phyloP scores from a whole-genome alignment of 164 flowering plant species.

The Tinospora cordifolia region DNA sequence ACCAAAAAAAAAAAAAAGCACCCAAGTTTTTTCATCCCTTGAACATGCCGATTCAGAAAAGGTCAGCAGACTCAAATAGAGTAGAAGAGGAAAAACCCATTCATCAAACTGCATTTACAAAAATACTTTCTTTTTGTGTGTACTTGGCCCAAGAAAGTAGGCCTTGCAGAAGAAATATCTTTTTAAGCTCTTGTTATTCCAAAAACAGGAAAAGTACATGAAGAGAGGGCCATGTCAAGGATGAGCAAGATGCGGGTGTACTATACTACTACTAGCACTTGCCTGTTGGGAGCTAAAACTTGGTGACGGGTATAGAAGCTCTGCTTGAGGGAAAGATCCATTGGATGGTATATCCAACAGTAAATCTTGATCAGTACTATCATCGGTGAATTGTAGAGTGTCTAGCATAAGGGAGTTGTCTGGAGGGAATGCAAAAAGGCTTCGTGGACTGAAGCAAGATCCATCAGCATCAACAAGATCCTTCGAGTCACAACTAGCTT shows the following conservation, averaged over 20 bases:
- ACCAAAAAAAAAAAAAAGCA: constrained; percentile 15
- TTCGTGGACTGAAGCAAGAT: constrained; percentile 58
- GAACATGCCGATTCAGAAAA: constrained; percentile 22
- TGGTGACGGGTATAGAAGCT: constrained; percentile 53
- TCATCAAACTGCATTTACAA: constrained; percentile 31
- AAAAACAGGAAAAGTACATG: neutral
- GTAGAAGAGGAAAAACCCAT: constrained; percentile 13
- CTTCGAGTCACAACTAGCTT: constrained; percentile 31
- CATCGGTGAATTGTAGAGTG: constrained; percentile 43
- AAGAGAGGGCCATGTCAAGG: constrained; percentile 29
- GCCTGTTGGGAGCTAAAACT: constrained; percentile 36
- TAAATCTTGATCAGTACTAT: constrained; percentile 66
- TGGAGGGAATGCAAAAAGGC: constrained; percentile 53
- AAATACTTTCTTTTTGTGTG: neutral
- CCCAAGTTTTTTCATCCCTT: constrained; percentile 19
- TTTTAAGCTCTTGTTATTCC: constrained; percentile 5
- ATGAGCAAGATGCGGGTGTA: constrained; percentile 26
- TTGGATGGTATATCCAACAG: constrained; percentile 74
- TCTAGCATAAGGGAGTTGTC: constrained; percentile 55
- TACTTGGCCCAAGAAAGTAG: constrained; percentile 17
- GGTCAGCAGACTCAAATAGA: constrained; percentile 16
- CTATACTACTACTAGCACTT: constrained; percentile 51
- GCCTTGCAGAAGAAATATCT: constrained; percentile 15
- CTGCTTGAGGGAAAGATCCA: constrained; percentile 76
- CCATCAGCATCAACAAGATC: constrained; percentile 40